Conservation (phyloP, 805 yeast species). For the Barnettozyma vustinii region DNA sequence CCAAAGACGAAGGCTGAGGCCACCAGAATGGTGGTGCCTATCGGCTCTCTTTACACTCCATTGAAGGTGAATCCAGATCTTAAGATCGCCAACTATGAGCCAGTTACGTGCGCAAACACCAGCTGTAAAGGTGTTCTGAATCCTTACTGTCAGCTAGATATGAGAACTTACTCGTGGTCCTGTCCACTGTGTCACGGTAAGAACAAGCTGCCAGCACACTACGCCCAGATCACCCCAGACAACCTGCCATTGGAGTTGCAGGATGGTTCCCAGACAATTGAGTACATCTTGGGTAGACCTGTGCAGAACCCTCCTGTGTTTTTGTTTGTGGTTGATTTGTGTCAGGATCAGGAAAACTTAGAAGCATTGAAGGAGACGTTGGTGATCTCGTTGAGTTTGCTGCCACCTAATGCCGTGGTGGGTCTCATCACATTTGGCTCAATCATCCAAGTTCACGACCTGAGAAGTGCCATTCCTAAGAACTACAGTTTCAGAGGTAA, state of each 20-base stretch:
- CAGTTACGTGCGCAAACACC: constrained; percentile 67
- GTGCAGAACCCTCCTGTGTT: constrained; percentile 82
- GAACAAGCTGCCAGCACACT: constrained; percentile 78
- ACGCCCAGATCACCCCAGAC: constrained; percentile 68
- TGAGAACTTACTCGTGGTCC: constrained; percentile 71
- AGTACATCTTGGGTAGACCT: constrained; percentile 77
- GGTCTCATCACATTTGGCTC: constrained; percentile 89
- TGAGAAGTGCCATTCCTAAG: constrained; percentile 62
- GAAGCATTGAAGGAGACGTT: constrained; percentile 78
- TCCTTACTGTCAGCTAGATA: constrained; percentile 79
- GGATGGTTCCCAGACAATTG: constrained; percentile 68
- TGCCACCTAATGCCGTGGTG: constrained; percentile 86
- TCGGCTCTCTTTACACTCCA: constrained; percentile 95
- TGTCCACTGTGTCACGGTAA: constrained; percentile 80
- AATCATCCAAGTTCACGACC: constrained; percentile 84
- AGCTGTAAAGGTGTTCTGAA: constrained; percentile 83
- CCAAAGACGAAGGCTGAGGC: constrained; percentile 90
- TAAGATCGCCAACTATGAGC: constrained; percentile 79
- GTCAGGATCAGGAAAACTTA: constrained; percentile 85
- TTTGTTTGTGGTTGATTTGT: constrained; percentile 78
- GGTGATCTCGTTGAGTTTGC: constrained; percentile 63
- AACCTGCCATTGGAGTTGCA: constrained; percentile 78
- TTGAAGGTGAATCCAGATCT: constrained; percentile 71
- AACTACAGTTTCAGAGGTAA: constrained; percentile 85
- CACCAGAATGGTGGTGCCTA: constrained; percentile 86